These are phyloP conservation scores for Herpetomonas tarakana DNA, from an alignment of 208 protist genomes.

Conservation along the genomic window DNA sequence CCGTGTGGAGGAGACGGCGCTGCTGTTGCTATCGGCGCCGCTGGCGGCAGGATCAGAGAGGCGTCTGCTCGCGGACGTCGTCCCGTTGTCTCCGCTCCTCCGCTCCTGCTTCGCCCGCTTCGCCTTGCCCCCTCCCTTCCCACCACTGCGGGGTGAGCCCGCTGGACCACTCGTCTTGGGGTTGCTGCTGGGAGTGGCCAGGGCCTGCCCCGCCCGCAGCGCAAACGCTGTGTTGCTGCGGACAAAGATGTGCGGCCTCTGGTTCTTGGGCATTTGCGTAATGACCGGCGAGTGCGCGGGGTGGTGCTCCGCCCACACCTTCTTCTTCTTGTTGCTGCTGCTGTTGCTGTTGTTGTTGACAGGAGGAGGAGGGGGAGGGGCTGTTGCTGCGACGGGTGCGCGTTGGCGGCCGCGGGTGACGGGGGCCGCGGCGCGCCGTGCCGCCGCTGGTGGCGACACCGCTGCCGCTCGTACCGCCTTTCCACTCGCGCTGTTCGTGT, in stretches of 20 bases:
- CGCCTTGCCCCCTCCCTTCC: too few relatives aligned
- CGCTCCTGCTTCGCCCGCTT: too few relatives aligned
- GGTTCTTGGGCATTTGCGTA: neutral
- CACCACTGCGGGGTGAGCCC: too few relatives aligned
- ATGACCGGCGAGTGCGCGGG: neutral
- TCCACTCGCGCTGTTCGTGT: too few relatives aligned
- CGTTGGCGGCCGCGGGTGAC: slow-evolving; percentile 1
- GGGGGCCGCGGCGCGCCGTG: slow-evolving; percentile 6
- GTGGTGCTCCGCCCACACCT: too few relatives aligned
- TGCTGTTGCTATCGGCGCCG: too few relatives aligned
- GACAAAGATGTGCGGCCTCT: slow-evolving; percentile 6
- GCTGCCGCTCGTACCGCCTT: neutral
- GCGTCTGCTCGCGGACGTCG: too few relatives aligned
- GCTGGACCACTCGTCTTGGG: too few relatives aligned
- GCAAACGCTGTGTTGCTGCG: slow-evolving; percentile 24
- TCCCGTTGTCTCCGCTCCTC: too few relatives aligned
- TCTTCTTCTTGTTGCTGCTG: slow-evolving; percentile 1
- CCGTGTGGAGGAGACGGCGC: too few relatives aligned
- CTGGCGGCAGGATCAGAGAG: too few relatives aligned
- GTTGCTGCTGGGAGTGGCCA: too few relatives aligned
- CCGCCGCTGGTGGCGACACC: neutral
- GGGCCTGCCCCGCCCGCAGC: slow-evolving; percentile 11
- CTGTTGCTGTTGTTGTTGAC: neutral
- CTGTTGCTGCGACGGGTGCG: neutral
- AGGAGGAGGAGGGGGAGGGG: neutral